Percentiles rank a stretch among this genome's conserved stretches.
Evolutionary conservation across 139 green algal species (phyloP).

Genomic region (Chlamydomonas urium): DNA sequence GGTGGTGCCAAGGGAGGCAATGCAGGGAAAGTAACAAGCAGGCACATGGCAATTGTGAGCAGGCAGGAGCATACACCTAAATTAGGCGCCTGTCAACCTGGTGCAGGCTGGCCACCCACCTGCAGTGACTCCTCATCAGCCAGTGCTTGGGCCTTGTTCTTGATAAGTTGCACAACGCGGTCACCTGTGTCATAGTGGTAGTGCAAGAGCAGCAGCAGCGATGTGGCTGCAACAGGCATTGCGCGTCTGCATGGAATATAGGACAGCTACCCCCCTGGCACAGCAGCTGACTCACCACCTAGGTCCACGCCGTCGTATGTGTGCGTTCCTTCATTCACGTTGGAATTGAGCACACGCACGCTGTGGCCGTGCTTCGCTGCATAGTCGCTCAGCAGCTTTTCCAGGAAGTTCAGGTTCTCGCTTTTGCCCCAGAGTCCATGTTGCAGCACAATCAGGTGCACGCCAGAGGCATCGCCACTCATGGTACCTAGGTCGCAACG

Average conservation of each 20-base stretch:
- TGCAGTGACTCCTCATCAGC: background rate
- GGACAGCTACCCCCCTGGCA: background rate
- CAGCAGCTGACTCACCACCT: constrained; percentile 3
- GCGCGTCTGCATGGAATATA: background rate
- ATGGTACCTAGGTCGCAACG: too few relatives aligned
- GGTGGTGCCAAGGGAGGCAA: background rate
- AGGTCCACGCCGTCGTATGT: constrained; percentile 34
- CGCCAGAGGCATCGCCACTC: too few relatives aligned
- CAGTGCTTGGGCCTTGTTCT: background rate
- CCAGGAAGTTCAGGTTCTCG: constrained; percentile 5
- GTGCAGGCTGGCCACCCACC: background rate
- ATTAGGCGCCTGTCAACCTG: background rate
- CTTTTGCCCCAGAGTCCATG: constrained; percentile 24
- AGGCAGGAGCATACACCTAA: too few relatives aligned
- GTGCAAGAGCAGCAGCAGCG: background rate
- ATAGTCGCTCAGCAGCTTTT: background rate
- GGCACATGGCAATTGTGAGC: background rate
- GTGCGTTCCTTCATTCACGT: background rate
- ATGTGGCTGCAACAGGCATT: background rate
- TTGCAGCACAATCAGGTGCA: constrained; percentile 21
- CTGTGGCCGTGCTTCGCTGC: background rate
- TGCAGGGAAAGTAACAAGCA: background rate
- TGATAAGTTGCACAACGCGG: too few relatives aligned
- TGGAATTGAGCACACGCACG: constrained; percentile 2
- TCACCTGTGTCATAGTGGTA: background rate